Conservation (phyloP, 2,329 filamentous ascomycete genomes). For the Cercospora sp. region DNA sequence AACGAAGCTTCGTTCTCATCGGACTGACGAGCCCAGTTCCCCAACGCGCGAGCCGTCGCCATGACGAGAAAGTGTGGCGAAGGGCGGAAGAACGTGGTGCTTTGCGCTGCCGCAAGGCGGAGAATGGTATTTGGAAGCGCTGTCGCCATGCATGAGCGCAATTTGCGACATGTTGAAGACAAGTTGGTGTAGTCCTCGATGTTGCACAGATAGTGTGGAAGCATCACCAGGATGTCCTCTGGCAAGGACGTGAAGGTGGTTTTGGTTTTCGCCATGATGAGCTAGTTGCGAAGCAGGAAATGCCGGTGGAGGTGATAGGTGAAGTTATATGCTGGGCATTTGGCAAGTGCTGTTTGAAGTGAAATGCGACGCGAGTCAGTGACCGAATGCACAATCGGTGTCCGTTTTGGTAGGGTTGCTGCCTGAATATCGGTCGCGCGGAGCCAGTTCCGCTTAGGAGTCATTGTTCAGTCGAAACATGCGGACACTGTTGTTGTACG, state of each 20-base stretch:
- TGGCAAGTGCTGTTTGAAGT: background rate
- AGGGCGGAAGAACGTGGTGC: conserved; percentile 41
- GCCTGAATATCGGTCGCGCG: background rate
- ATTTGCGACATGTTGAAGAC: conserved; percentile 33
- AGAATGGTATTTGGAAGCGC: conserved; percentile 36
- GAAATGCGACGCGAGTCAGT: background rate
- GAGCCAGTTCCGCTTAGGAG: background rate
- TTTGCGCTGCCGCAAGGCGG: conserved; percentile 38
- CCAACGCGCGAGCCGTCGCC: conserved; percentile 38
- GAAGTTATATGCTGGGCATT: background rate
- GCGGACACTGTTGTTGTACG: conserved; percentile 41
- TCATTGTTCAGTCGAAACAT: conserved; percentile 35
- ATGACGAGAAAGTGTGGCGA: conserved; percentile 41
- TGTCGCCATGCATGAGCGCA: conserved; percentile 29
- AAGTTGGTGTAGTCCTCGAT: conserved; percentile 40
- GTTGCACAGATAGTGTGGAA: conserved; percentile 32
- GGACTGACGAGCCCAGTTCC: conserved; percentile 38
- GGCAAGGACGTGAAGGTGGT: conserved; percentile 16
- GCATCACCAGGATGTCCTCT: conserved; percentile 24
- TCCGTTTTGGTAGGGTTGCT: background rate
- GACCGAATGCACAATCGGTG: background rate
- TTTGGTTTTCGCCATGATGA: background rate
- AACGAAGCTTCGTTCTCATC: conserved; percentile 30
- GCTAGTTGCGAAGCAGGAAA: background rate
- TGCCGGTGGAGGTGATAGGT: background rate